Evolutionary conservation across 2,329 filamentous ascomycete genomes (phyloP), one percentile per base, ranked within the genome.

Genomic region (Phoma herbarum): DNA sequence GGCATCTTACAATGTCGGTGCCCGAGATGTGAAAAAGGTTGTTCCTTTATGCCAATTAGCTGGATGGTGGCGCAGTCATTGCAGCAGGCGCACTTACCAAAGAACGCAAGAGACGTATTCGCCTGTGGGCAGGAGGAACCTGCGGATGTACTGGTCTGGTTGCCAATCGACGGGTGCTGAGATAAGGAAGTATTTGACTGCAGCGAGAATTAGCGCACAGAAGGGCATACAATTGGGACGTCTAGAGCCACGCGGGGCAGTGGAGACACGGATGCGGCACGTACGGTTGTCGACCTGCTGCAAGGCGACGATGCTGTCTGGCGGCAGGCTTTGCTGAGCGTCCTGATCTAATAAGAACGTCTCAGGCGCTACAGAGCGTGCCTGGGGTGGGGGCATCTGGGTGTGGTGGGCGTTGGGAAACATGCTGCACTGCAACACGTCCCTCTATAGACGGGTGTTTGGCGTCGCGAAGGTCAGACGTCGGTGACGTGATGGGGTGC

Each of bases 101-200:
- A 99, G 85, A 66, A 99, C 93, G 79, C 95, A 99, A 57, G 95
- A 98, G 63, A 99, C 93, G 76, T 99, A 98, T 86, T 99, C 95
- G 79, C 95, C 95, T 11, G 95, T 99, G 11, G 95, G 95, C 60
- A 99, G 84, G 61, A 99, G 85, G 76, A 98, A 99, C 68, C 95
- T 88, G 69, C 95, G 89, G 75, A 99, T 98, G 77, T 97, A 96
- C 81, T 98, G 94, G 74, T 98, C 94, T 48, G 90, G 89, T 71
- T 92, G 91, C 95, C 95, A 99, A 82, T 99, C 95, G 68, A 98
- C 95, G 35, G 95, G 95, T 39, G 95, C 95, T 43, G 95, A 99
- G 71, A 99, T 96, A 80, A 99, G 90, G 80, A 99, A 99, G 82
- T 98, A 99, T 87, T 99, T 99, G 74, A 99, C 93, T 97, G 76